A percentile compares a stretch with the other conserved stretches of the same genome.
Evolutionary conservation across 2,329 filamentous ascomycete species (phyloP).

Genomic region (Elsinoe australis): DNA sequence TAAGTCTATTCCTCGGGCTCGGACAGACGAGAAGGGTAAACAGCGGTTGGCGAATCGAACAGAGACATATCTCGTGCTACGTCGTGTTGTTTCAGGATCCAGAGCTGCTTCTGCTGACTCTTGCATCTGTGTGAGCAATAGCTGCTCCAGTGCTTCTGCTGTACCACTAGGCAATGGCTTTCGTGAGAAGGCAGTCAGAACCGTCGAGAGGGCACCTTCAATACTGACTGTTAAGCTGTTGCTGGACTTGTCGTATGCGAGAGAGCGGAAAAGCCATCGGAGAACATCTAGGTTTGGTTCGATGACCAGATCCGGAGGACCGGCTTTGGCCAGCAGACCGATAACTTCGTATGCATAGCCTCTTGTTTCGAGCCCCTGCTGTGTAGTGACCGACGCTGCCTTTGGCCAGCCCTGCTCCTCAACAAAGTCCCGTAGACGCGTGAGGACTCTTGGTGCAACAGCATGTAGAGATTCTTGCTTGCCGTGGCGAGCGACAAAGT

Average conservation of each 20-base stretch:
- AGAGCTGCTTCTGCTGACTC: constrained; percentile 28
- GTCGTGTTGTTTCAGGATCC: constrained; percentile 26
- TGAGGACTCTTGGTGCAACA: constrained; percentile 62
- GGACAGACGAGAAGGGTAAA: constrained; percentile 67
- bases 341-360: constrained; percentile 85
- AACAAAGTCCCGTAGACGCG: constrained; percentile 64
- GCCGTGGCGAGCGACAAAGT: constrained; percentile 75
- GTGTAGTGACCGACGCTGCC: constrained; percentile 36
- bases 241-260: constrained; percentile 69
- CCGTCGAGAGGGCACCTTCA: constrained; percentile 75
- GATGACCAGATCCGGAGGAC: constrained; percentile 49
- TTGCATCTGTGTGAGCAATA: constrained; percentile 56
- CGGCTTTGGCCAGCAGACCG: constrained; percentile 65
- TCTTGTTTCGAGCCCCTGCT: constrained; percentile 57
- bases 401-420: constrained; percentile 75
- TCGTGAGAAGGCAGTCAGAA: constrained; percentile 53
- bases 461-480: constrained; percentile 51
- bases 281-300: constrained; percentile 49
- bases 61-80: constrained; percentile 71
- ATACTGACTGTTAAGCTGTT: constrained; percentile 75
- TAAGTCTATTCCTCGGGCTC: constrained; percentile 81
- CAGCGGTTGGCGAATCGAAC: constrained; percentile 88
- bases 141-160: constrained; percentile 40
- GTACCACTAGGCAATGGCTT: constrained; percentile 38
- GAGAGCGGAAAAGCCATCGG: constrained; percentile 74